Conservation (phyloP, 371 early-diverging fungal species). For the Apophysomyces sp. region DNA sequence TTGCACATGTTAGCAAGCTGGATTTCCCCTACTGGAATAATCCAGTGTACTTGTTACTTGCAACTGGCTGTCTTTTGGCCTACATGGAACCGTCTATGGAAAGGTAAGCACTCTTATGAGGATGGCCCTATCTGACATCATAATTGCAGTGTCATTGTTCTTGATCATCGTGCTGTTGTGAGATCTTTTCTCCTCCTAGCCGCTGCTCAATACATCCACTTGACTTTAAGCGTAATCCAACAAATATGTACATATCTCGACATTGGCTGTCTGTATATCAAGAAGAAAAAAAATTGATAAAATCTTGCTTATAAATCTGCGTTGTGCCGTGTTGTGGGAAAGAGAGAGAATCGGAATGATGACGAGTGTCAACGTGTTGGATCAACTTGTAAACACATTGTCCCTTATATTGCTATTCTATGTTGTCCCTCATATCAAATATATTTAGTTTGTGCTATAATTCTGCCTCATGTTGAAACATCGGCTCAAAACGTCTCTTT, state of each 20-base stretch:
- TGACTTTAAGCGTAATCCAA: constrained; percentile 72
- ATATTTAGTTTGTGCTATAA: too few species aligned
- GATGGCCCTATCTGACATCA: neutral
- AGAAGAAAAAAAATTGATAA: constrained; percentile 51
- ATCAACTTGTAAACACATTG: too few species aligned
- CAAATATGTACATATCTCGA: constrained; percentile 82
- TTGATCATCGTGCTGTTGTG: constrained; percentile 24
- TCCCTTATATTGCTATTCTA: too few species aligned
- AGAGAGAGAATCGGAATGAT: too few species aligned
- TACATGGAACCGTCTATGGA: constrained; percentile 48
- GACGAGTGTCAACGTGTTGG: too few species aligned
- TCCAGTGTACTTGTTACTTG: constrained; percentile 46
- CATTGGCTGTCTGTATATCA: constrained; percentile 84
- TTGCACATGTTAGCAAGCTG: constrained; percentile 82
- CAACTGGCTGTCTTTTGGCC: constrained; percentile 69
- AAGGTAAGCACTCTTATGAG: constrained; percentile 51
- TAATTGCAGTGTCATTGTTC: constrained; percentile 10
- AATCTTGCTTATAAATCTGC: too few species aligned
- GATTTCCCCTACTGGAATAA: constrained; percentile 75
- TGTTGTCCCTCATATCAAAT: too few species aligned
- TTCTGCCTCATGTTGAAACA: too few species aligned
- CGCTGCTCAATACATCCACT: constrained; percentile 59
- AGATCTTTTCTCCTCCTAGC: constrained; percentile 25
- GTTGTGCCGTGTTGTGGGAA: too few species aligned
- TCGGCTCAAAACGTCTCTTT: too few species aligned